phyloP scores from a whole-genome alignment of 139 green algal species.

The Chlamydomonas urium region DNA sequence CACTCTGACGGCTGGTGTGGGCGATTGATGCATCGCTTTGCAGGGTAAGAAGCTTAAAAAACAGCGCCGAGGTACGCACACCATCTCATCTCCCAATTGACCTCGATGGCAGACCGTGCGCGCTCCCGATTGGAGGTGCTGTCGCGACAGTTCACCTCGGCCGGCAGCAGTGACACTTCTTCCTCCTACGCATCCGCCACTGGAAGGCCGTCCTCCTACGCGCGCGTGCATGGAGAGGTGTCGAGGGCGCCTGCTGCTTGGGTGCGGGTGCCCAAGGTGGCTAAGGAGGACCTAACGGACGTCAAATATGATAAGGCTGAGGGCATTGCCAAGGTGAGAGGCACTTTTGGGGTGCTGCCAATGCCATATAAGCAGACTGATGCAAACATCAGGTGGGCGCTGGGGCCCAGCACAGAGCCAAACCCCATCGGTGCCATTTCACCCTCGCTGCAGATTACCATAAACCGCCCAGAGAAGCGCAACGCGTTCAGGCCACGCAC shows the following conservation, averaged over 20 bases:
- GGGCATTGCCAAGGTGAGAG: slow-evolving; percentile 81
- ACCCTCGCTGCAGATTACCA: slow-evolving; percentile 81
- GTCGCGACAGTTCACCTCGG: background rate
- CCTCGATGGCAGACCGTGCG: too few relatives aligned
- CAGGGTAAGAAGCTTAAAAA: too few relatives aligned
- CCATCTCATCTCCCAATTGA: too few relatives aligned
- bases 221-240: slow-evolving; percentile 73
- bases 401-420: background rate
- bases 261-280: slow-evolving; percentile 44
- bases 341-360: background rate
- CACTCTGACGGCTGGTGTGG: too few relatives aligned
- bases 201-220: slow-evolving; percentile 50
- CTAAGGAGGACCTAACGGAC: slow-evolving; percentile 62
- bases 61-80: too few relatives aligned
- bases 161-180: too few relatives aligned
- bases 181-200: slow-evolving; percentile 36
- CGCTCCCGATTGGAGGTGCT: background rate
- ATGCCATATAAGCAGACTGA: background rate
- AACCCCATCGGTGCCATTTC: background rate
- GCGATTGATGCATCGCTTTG: too few relatives aligned
- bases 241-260: slow-evolving; percentile 56
- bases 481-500: slow-evolving; percentile 96
- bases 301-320: slow-evolving; percentile 83
- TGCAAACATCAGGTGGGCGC: background rate
- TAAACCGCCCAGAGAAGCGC: slow-evolving; percentile 87